Base-by-base conservation (phyloP, 352 stramenopile species). In the Blastocystis sp. region DNA sequence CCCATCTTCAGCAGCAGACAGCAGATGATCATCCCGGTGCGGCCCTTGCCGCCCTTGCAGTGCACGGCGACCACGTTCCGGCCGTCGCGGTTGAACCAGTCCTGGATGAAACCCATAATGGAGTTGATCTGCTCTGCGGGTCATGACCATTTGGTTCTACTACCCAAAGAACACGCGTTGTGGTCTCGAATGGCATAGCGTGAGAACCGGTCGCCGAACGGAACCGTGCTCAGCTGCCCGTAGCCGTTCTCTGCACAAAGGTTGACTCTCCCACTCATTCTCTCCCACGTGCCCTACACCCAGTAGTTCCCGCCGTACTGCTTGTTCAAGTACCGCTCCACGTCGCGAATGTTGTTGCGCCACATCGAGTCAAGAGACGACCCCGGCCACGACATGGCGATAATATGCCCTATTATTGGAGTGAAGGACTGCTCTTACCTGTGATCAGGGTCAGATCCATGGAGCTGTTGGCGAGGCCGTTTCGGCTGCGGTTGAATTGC, bases 21-120 rank as follows among this genome's bases (percentile, higher is more conserved):
- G 14, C 28, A 69, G 24, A 90, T 90, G 74, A 91, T 91, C 24
- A 91, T 78, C 1, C 90, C 90, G 6, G 90, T 91, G 14, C 90
- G 48, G 2, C 90, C 90, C 81, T 91, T 91, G 21, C 90, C 90
- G n/a, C 89, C 90, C 77, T 91, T 91, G 89, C 90, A 91, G 79
- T 91, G 90, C 9, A 91, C 81, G 24, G 89, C 90, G 21, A 90
- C 90, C 21, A 91, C 78, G 64, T 90, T 69, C 24, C 90, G 68
- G 7, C 11, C 1, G 62, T 69, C 62, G 62, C 40, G 28, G 14
- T 14, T 69, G 28, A 69, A 69, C 48, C 48, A 57, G 6, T 57
- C 48, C 48, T 57, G 48, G 48, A 57, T 14, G 48, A 57, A 57
- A 7, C 6, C 14, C 48, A 57, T 57, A 14, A 57, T 57, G 48